Evolutionary conservation across 2,329 filamentous ascomycete genomes (phyloP).

Genomic region (Xylariaceae sp.): DNA sequence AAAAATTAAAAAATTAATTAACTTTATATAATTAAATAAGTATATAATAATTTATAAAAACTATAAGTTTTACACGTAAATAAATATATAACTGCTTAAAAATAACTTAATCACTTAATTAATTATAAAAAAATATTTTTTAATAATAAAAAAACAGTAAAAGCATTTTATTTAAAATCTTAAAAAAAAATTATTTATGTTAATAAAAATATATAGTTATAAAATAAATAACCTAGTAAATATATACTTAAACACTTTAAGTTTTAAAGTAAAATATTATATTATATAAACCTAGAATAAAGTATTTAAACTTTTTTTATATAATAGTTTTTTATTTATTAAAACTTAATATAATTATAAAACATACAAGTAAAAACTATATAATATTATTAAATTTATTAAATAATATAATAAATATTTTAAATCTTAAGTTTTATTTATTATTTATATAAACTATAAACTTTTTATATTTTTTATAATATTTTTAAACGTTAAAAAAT

Average conservation of each 20-base stretch:
- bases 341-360: background rate
- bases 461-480: background rate
- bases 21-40: background rate
- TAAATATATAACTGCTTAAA: background rate
- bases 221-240: background rate
- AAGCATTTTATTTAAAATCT: background rate
- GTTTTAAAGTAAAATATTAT: background rate
- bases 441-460: background rate
- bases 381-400: constrained; percentile 1
- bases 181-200: background rate
- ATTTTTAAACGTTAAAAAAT: background rate
- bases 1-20: background rate
- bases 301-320: background rate
- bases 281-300: background rate
- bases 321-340: background rate
- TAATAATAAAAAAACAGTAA: background rate
- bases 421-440: background rate
- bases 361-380: background rate
- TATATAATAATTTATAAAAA: background rate
- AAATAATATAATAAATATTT: background rate
- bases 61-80: background rate
- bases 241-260: background rate
- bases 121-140: background rate
- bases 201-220: background rate
- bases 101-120: background rate